Base-by-base conservation (phyloP, 805 yeast genomes). In the Candida saitoana region DNA sequence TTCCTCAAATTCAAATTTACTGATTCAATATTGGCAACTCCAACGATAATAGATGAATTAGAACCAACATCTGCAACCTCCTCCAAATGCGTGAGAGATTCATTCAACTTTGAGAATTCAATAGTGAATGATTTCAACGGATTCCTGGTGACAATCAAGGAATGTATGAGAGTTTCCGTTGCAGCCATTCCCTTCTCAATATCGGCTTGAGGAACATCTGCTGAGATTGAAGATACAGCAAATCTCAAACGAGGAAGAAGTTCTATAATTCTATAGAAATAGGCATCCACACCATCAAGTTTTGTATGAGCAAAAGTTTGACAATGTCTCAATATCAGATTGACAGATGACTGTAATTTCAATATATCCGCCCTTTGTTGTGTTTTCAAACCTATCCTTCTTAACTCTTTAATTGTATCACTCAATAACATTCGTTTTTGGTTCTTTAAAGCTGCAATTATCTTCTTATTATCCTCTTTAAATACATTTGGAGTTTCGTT, bases 381-480 rank as follows among this genome's bases (percentile, higher is more conserved):
- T 3, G 81, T 67, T 50, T 79, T 84, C 49, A 93, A 62, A 1
- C 99, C 99, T 56, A 87, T 78, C 44, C 80, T 67, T 56, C 80
- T 77, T 41, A 91, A 65, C 49, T 87, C 93, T 47, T 80, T 80
- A 45, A 93, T 63, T 0, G 89, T 76, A 43, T 82, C 87, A 62
- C 93, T 84, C 41, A 95, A 65, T 5, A 89, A 62, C 49, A 83
- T 84, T 45, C 82, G 72, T 63, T 93, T 93, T 54, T 87, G 91
- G n/a, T 82, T 74, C 54, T 84, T 86, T 61, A 93, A 69, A 5
- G 87, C 73, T 2, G 89, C 82, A 1, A 68, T 55, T 1, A 52
- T 20, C 57, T 84, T 84, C 63, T 89, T 88, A 49, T 79, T 81
- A 30, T 85, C 95, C 41, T 90, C 87, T 3, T 76, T 82, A 49